Base-by-base conservation (phyloP, 2,329 filamentous ascomycete genomes). In the Penicillium sp. region DNA sequence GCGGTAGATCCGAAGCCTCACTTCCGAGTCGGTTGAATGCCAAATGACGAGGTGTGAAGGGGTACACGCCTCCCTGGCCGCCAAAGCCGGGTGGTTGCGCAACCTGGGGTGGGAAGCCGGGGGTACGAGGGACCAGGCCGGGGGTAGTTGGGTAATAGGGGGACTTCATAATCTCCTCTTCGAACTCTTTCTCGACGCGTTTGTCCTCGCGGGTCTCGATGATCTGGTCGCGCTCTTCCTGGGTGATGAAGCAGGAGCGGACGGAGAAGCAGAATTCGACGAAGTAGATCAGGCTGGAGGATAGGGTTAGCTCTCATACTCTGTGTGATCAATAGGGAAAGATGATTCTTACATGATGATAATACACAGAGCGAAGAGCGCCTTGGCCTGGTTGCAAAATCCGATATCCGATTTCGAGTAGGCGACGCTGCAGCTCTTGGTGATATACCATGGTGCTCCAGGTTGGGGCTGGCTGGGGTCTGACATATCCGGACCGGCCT, bases 371-470 rank as follows among this genome's bases (percentile, higher is more conserved):
- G 79, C 83, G 64, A 87, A 87, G 3, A 79, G 73, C 7, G 78
- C 75, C 66, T 87, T 85, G 5, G 85, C 84, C 71, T 88, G 85
- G 71, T 79, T 73, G 69, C 85, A 88, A 67, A 85, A 88, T 19
- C 68, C 68, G 31, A 81, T 71, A 87, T 19, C 68, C 68, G 31
- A 81, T 71, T 53, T 82, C 75, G 46, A 70, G 6, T 71, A 70
- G 0, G 82, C 79, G 24, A 85, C 79, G 51, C 72, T 78, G 73
- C 85, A 88, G 62, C 74, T 82, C 70, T 86, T 86, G 52, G 82
- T 82, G 62, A 88, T 82, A 67, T 86, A 87, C 85, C 85, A 88
- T 8, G 85, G 84, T 19, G 83, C 71, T 31, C 85, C 84, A 8
- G 76, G 74, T 60, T 85, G 82, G 3, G 74, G 76, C 59, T 82